Base-by-base conservation (phyloP, 176 grass and related monocot species). In the Urochloa ruziziensis region DNA sequence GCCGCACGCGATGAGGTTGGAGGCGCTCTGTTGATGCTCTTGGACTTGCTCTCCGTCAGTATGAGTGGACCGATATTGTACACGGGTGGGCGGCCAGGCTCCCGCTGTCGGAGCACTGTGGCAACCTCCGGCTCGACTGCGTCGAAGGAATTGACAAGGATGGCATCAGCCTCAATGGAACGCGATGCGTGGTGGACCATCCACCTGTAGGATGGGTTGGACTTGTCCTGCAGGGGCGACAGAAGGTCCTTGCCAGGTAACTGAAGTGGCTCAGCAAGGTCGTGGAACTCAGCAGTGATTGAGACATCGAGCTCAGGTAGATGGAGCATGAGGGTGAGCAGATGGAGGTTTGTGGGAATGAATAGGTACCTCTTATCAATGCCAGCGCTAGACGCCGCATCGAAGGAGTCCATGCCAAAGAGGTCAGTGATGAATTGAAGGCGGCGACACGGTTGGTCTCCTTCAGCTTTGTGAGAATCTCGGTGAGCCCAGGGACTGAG, bases 81-180 rank as follows among this genome's bases (percentile, higher is more conserved):
- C 12, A 92, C 84, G 33, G 62, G 80, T 7, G 91, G 87, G 13
- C 28, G 44, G 24, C 83, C 80, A 2, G 62, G 67, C 35, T 89
- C 68, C 43, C 18, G 47, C 19, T 12, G 57, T 7, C n/a, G 64
- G 21, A 94, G 83, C 10, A 19, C 40, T 7, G 19, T 61, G 48
- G 83, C 74, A 4, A 66, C 42, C 12, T 51, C 60, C 6, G 88
- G 82, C 81, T 94, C 79, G 27, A 94, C 73, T 23, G 84, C 85
- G 10, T 87, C 75, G 44, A 91, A 91, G 10, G 85, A 72, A 53
- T 94, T 94, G 24, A 94, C 86, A 60, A 94, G 71, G 62, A 91
- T 80, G 43, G 86, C 89, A 0, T 80, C 71, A 12, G 83, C 82
- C 2, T 94, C 89, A 46, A 65, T 29, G 60, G 51, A 94, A 53